Conservation (phyloP, 306 rosid genomes). For the Pyrus betulifolia region DNA sequence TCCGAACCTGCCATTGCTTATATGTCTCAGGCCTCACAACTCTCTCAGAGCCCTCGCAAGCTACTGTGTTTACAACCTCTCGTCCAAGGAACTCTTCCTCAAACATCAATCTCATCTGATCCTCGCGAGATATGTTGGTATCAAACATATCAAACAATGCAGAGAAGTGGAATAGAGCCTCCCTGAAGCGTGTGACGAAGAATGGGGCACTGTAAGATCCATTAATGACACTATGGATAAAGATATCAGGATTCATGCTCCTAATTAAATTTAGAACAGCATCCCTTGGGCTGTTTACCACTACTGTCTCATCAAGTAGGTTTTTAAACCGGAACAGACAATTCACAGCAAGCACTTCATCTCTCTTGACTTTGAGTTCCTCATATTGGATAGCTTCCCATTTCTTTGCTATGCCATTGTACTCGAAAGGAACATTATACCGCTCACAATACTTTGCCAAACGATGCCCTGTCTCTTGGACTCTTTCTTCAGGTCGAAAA, state of each 20-base stretch:
- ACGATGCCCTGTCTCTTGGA: slow-evolving; percentile 35
- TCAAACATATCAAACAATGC: slow-evolving; percentile 53
- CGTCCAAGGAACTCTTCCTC: slow-evolving; percentile 53
- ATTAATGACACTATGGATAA: slow-evolving; percentile 31
- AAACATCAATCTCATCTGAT: slow-evolving; percentile 42
- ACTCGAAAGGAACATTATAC: slow-evolving; percentile 40
- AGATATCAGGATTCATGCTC: slow-evolving; percentile 37
- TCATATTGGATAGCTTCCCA: slow-evolving; percentile 51
- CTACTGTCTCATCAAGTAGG: slow-evolving; percentile 56
- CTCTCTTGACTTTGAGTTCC: slow-evolving; percentile 38
- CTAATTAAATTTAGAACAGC: slow-evolving; percentile 46
- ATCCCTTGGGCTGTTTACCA: slow-evolving; percentile 45
- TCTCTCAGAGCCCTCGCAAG: slow-evolving; percentile 65
- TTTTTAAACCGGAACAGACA: slow-evolving; percentile 34
- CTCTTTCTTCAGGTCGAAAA: slow-evolving; percentile 34
- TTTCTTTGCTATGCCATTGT: slow-evolving; percentile 49
- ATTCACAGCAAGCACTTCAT: slow-evolving; percentile 49
- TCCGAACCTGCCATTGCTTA: slow-evolving; percentile 60
- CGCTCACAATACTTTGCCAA: slow-evolving; percentile 30
- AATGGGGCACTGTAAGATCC: slow-evolving; percentile 58
- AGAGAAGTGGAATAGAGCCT: slow-evolving; percentile 58
- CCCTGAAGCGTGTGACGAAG: slow-evolving; percentile 60
- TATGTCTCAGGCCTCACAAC: slow-evolving; percentile 57
- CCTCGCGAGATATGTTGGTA: slow-evolving; percentile 27
- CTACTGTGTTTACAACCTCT: slow-evolving; percentile 41